These are phyloP conservation scores for Lentinula sp. DNA, from an alignment of 768 basidiomycete species.

Conservation along the genomic window DNA sequence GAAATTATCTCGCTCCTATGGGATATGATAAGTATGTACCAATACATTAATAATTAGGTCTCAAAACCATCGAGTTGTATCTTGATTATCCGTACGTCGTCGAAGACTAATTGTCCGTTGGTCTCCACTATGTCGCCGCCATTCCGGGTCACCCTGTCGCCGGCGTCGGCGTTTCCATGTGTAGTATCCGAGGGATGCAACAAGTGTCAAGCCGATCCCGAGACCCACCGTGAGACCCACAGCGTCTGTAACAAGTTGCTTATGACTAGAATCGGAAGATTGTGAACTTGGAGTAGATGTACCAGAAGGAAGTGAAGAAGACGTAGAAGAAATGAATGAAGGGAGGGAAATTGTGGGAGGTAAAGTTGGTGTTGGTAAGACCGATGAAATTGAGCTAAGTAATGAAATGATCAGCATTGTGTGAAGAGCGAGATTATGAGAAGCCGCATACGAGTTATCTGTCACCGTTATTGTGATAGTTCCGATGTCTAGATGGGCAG, in stretches of 20 bases:
- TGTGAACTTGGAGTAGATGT: neutral
- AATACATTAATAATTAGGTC: neutral
- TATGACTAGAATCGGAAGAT: neutral
- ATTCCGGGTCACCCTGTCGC: neutral
- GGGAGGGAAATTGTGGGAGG: constrained; percentile 4
- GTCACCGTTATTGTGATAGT: constrained; percentile 30
- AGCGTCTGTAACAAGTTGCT: constrained; percentile 20
- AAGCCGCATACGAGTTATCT: constrained; percentile 26
- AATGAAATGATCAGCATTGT: neutral
- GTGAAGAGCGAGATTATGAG: neutral
- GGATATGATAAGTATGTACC: neutral
- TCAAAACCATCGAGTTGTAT: constrained; percentile 6
- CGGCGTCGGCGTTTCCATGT: constrained; percentile 22
- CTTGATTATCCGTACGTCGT: constrained; percentile 3
- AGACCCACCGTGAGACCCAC: constrained; percentile 29
- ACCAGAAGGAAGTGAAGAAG: neutral
- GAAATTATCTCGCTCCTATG: no score
- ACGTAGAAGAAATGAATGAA: neutral
- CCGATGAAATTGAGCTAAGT: constrained; percentile 1
- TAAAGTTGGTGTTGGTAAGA: constrained; percentile 3
- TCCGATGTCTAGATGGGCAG: constrained; percentile 31
- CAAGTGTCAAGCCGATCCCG: constrained; percentile 25
- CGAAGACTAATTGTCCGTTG: constrained; percentile 1
- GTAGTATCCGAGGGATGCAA: constrained; percentile 16
- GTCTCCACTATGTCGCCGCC: neutral